Conservation (phyloP, 805 yeast species). For the Hanseniaspora clermontiae region DNA sequence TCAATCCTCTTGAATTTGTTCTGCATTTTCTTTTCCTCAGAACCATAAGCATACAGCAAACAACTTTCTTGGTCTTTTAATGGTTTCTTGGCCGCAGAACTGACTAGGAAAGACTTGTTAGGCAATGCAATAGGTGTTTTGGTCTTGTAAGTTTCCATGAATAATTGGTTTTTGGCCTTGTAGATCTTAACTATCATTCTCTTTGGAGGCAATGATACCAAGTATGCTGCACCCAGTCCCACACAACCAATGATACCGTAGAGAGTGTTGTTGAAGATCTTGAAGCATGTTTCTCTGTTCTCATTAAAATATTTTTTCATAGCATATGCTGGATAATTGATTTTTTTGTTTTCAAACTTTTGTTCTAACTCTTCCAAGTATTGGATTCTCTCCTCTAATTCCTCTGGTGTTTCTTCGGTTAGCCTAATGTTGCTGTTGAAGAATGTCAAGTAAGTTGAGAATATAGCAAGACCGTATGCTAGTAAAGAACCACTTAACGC, state of each 20-base stretch:
- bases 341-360: not conserved
- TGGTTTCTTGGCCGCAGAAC: not conserved
- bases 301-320: not conserved
- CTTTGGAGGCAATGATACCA: not conserved
- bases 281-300: not conserved
- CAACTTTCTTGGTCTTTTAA: not conserved
- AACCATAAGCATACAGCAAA: not conserved
- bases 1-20: not conserved
- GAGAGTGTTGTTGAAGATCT: not conserved
- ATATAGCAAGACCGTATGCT: not conserved
- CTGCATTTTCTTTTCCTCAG: not conserved
- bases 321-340: not conserved
- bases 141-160: not conserved
- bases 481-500: not conserved
- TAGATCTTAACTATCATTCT: not conserved
- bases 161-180: not conserved
- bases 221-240: not conserved
- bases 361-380: not conserved
- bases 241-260: not conserved
- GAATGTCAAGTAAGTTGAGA: not conserved
- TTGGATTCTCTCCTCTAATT: not conserved
- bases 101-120: not conserved
- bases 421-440: not conserved
- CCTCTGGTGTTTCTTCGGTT: not conserved
- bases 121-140: not conserved